Base-by-base conservation (phyloP, 768 basidiomycete species). In the Gautieria morchelliformis region DNA sequence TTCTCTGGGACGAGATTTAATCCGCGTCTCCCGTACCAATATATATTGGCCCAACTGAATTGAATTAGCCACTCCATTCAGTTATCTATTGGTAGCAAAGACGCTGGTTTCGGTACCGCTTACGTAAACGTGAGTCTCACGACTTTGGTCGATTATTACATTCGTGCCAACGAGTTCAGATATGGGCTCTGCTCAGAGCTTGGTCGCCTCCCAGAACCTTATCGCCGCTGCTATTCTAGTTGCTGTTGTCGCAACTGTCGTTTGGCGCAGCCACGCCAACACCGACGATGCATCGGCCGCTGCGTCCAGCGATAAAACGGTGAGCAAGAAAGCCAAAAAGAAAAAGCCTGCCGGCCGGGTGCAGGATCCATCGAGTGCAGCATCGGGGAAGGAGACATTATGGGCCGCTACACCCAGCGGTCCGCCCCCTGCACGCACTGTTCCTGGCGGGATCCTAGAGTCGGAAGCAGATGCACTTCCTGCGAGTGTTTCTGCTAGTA, bases 151-250 rank as follows among this genome's bases (percentile, higher is more conserved):
- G 10, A 9, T 37, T 14, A 37, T 3, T 37, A 4, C 2, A 3
- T 14, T 37, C 35, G 4, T 37, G 35, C 35, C 14, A 14, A 37
- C 35, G 8, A 37, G 35, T 14, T 37, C 44, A 14, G 54, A 22
- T 37, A 79, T 79, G 79, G 78, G 79, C 46, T 71, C 75, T 20
- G 63, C 75, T 53, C 73, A 76, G 58, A 80, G 79, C 59, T 66
- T 69, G 40, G 52, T 79, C 12, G 66, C 74, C 19, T 55, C 74
- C 20, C 74, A 79, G 61, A 59, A 67, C 42, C 67, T 71, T 30
- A 30, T 75, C 44, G 71, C 75, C 14, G 65, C 67, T 27, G 66
- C 69, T 32, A 69, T 75, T 46, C 67, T 78, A 42, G 71, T 70
- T 45, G 74, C 74, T 52, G 72, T 73, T 17, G 65, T 77, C 46